A percentile compares a stretch with the other conserved stretches of the same genome.
phyloP scores from a whole-genome alignment of 495 filamentous ascomycete genomes.

The Cercophora samala region DNA sequence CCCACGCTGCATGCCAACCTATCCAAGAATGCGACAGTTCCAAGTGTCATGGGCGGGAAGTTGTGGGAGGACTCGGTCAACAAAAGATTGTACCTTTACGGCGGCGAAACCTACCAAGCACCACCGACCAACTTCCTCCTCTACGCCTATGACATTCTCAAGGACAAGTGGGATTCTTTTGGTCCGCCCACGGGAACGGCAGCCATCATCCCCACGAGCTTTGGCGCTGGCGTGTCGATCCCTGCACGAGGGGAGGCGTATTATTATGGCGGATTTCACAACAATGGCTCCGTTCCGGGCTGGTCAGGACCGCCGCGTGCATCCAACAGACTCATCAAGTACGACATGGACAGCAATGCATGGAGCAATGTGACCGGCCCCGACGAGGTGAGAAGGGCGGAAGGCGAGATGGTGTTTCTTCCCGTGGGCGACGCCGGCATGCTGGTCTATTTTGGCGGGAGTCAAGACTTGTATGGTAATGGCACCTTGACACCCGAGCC shows the following conservation, averaged over 20 bases:
- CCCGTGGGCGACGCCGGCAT: constrained; percentile 26
- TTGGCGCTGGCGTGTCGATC: constrained; percentile 27
- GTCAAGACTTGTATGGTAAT: constrained; percentile 18
- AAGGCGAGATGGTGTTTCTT: constrained; percentile 27
- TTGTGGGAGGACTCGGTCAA: constrained; percentile 53
- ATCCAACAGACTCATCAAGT: constrained; percentile 21
- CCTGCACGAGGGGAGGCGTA: constrained; percentile 28
- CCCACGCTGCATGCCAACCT: constrained; percentile 45
- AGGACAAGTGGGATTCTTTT: constrained; percentile 43
- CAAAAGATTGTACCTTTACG: constrained; percentile 50
- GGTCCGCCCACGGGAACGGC: constrained; percentile 21
- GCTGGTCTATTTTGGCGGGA: constrained; percentile 27
- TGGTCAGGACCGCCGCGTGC: constrained; percentile 32
- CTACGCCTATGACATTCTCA: constrained; percentile 44
- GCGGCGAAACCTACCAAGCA: constrained; percentile 42
- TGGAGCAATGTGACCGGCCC: constrained; percentile 23
- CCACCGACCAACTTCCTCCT: constrained; percentile 35
- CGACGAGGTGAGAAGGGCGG: constrained; percentile 18
- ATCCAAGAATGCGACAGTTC: constrained; percentile 47
- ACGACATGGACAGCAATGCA: constrained; percentile 25
- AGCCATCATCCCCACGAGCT: constrained; percentile 20
- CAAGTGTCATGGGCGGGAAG: constrained; percentile 42
- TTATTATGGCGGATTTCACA: constrained; percentile 49
- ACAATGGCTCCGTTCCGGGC: constrained; percentile 41
- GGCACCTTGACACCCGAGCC: constrained; percentile 19